phyloP scores from a whole-genome alignment of 805 yeast species.

The Candida vaughaniae region DNA sequence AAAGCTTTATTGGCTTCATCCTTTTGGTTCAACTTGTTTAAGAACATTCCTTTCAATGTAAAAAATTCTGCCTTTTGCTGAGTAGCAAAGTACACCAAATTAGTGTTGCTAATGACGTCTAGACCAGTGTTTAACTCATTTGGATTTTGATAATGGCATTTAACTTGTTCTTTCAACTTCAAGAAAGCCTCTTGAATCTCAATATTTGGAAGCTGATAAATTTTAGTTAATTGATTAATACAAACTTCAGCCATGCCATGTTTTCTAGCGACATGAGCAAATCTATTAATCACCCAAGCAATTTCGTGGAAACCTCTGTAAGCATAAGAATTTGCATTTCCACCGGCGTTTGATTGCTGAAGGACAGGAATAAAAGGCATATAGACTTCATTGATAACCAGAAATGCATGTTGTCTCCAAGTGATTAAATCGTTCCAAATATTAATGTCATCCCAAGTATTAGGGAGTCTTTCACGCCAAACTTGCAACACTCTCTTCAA shows the following conservation, averaged over 20 bases:
- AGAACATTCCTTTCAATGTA: conserved; percentile 96
- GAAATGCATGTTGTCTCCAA: conserved; percentile 98
- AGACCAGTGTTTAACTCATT: conserved; percentile 90
- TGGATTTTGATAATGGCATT: conserved; percentile 92
- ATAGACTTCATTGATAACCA: conserved; percentile 90
- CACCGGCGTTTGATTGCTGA: conserved; percentile 65
- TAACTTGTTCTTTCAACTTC: conserved; percentile 94
- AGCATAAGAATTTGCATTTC: conserved; percentile 85
- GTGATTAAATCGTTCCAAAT: conserved; percentile 97
- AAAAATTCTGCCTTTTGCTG: conserved; percentile 98
- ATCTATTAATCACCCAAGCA: conserved; percentile 97
- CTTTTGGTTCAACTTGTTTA: conserved; percentile 82
- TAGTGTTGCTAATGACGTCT: conserved; percentile 95
- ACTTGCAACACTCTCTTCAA: conserved; percentile 92
- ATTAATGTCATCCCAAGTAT: conserved; percentile 95
- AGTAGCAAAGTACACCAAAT: conserved; percentile 91
- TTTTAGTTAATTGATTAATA: conserved; percentile 85
- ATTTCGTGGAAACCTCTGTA: conserved; percentile 98
- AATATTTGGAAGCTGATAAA: conserved; percentile 92
- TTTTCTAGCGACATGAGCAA: conserved; percentile 97
- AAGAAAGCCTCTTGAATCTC: conserved; percentile 98
- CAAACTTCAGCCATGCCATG: conserved; percentile 98
- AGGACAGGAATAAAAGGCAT: conserved; percentile 86
- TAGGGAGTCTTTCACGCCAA: conserved; percentile 97
- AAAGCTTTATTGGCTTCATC: conserved; percentile 98